These are phyloP conservation scores for Abrus pulchellus DNA, from an alignment of 306 rosid genomes.

Conservation along the genomic window DNA sequence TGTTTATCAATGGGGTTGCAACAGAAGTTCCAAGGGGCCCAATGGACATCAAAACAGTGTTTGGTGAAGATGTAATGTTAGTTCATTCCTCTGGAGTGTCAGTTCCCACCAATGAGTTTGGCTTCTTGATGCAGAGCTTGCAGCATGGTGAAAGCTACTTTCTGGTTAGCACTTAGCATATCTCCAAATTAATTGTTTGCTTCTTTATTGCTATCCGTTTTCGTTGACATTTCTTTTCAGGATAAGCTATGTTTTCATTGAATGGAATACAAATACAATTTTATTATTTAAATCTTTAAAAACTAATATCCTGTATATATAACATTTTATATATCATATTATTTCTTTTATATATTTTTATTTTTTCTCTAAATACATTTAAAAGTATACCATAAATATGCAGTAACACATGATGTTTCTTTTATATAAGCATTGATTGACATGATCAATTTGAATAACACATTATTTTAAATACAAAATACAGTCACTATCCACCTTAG, in stretches of 20 bases:
- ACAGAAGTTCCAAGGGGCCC: constrained; percentile 82
- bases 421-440: not conserved
- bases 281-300: no score
- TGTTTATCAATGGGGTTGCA: constrained; percentile 84
- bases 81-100: constrained; percentile 87
- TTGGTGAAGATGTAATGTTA: constrained; percentile 74
- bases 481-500: no score
- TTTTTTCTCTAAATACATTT: no score
- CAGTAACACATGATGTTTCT: not conserved
- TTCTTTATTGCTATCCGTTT: not conserved
- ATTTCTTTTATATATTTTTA: no score
- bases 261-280: no score
- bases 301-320: no score
- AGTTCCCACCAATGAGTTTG: constrained; percentile 76
- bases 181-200: not conserved
- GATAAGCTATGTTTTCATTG: no score
- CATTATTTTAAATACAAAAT: no score
- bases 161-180: constrained; percentile 65
- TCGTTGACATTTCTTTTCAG: not conserved
- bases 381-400: not conserved
- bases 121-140: constrained; percentile 69
- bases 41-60: constrained; percentile 70
- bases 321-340: no score
- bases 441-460: not conserved
- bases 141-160: constrained; percentile 92